These are phyloP conservation scores for Isatis tinctoria DNA, from an alignment of 345 rosid species.

Conservation along the genomic window DNA sequence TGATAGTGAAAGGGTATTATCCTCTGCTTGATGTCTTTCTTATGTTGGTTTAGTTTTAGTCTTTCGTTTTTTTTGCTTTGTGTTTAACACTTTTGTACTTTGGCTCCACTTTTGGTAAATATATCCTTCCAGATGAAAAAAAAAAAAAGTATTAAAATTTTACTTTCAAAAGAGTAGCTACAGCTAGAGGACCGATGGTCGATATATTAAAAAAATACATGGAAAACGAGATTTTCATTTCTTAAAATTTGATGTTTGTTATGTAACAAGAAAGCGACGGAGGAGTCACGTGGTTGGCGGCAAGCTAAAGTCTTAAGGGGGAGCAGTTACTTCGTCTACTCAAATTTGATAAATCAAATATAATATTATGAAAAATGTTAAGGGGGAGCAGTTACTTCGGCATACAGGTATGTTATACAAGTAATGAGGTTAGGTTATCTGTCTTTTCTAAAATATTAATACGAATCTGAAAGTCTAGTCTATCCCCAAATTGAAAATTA, in stretches of 20 bases:
- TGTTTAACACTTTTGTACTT: no score
- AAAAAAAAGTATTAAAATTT: background rate
- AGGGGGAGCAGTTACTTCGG: conserved; percentile 15
- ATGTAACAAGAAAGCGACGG: background rate
- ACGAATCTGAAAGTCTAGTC: background rate
- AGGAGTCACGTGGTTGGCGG: conserved; percentile 17
- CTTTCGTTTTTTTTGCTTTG: no score
- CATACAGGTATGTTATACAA: background rate
- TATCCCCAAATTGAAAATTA: background rate
- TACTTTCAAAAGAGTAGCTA: background rate
- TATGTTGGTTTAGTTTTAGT: no score
- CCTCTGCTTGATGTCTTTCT: no score
- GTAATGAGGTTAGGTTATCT: conserved; percentile 16
- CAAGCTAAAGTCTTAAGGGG: background rate
- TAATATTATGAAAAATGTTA: no score
- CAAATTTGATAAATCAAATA: no score
- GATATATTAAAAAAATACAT: background rate
- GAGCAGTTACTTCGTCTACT: no score
- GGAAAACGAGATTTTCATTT: conserved; percentile 18
- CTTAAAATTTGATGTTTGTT: background rate
- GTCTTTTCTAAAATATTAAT: background rate
- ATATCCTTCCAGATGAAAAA: no score
- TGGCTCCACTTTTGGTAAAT: no score
- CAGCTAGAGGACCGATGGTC: background rate
- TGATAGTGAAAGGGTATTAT: no score